Base-by-base conservation (phyloP, 2,329 filamentous ascomycete genomes). In the Fusarium irregulare region DNA sequence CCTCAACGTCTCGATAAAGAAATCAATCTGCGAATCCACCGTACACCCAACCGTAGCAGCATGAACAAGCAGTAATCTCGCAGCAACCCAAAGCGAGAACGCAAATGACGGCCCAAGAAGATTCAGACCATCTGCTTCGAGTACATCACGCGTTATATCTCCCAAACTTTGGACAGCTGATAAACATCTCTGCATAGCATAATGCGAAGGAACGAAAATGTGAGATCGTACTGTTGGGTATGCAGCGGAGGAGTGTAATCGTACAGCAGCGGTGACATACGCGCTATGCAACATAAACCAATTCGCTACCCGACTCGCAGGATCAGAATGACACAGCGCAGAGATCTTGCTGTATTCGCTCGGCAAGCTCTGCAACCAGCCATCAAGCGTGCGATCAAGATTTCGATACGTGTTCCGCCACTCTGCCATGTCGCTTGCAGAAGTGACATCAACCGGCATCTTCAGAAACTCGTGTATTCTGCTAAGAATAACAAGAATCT, bases 211-310 rank as follows among this genome's bases (percentile, higher is more conserved):
- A 9, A 80, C 76, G 34, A 83, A 82, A n/a, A 82, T 77, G 32
- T 80, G 77, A 7, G 81, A 82, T 8, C 79, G 75, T 1, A 79
- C 72, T 1, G 77, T 80, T 6, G 82, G 82, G 53, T 83, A 83
- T 5, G 82, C 82, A 1, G 82, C 81, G 5, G 80, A 78, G 4
- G 82, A 82, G 60, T 83, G 82, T n/a, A 83, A 73, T 1, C 82
- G 78, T 5, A 83, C 81, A 8, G 82, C 82, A 4, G 80, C 77
- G 0, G 80, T 82, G 14, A 83, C 81, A 47, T 83, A 83, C 10
- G 82, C 82, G 66, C 81, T 82, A 27, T 83, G 82, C 11, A 83
- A 73, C 80, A 83, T 82, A 61, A 83, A 83, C 81, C 81, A 83
- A 65, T 83, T 83, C n/a, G 81, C 81, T 3, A 83, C 81, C 3